Evolutionary conservation across 2,329 filamentous ascomycete genomes (phyloP).

Genomic region (Botrytis squamosa): DNA sequence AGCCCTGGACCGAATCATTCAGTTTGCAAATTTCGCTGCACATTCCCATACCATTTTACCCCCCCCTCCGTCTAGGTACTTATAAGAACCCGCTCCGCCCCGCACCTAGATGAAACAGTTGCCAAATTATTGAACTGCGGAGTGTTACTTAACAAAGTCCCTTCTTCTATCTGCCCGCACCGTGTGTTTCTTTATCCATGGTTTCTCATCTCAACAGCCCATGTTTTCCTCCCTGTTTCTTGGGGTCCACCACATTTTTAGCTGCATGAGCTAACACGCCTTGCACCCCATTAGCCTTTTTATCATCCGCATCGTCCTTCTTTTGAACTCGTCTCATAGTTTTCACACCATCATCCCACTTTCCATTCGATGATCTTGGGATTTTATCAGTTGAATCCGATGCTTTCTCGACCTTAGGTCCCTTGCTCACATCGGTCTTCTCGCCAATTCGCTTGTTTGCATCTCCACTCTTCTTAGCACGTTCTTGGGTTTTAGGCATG

Average conservation of each 20-base stretch:
- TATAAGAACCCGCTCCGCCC: rapidly evolving
- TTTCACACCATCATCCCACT: neutral
- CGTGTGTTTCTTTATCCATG: no score
- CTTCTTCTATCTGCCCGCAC: neutral
- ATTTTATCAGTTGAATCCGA: no score
- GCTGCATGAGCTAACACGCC: neutral
- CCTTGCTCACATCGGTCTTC: neutral
- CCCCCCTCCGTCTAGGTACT: rapidly evolving
- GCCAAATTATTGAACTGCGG: neutral
- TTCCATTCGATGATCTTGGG: neutral
- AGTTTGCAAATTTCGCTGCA: neutral
- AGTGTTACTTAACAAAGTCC: neutral
- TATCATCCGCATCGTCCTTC: neutral
- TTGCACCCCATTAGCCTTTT: neutral
- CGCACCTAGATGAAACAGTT: neutral
- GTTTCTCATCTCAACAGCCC: neutral
- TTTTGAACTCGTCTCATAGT: neutral
- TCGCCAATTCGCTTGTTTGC: rapidly evolving
- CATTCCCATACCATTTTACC: rapidly evolving
- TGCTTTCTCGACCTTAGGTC: neutral
- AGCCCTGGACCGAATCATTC: neutral
- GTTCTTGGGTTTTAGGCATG: neutral
- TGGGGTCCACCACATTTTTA: no score
- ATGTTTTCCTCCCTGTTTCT: no score
- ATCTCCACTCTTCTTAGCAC: neutral